Evolutionary conservation across 768 basidiomycete genomes (phyloP).

Genomic region (Mycena pura): DNA sequence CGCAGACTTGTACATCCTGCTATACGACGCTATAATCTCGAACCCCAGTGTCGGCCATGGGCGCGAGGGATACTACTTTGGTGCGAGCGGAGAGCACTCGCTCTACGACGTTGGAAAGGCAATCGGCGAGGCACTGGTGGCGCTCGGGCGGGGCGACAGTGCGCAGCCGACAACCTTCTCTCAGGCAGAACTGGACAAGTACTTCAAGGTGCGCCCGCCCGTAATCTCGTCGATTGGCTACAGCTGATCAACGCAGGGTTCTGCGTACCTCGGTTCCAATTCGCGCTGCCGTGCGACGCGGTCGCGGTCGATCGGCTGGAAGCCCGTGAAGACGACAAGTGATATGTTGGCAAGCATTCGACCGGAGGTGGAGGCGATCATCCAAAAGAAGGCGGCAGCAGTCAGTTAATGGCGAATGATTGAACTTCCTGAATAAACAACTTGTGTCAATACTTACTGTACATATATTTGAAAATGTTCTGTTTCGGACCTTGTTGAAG

Average conservation of each 20-base stretch:
- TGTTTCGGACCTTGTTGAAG: too few species aligned
- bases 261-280: constrained; percentile 31
- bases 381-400: not conserved
- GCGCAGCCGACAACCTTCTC: constrained; percentile 55
- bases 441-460: too few species aligned
- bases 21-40: constrained; percentile 47
- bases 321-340: constrained; percentile 24
- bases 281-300: constrained; percentile 30
- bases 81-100: constrained; percentile 55
- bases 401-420: too few species aligned
- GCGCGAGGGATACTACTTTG: constrained; percentile 61
- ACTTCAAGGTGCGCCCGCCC: constrained; percentile 42
- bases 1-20: constrained; percentile 48
- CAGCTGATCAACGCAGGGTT: constrained; percentile 2
- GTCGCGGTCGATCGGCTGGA: constrained; percentile 36
- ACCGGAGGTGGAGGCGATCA: constrained; percentile 13
- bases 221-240: not conserved
- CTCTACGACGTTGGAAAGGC: constrained; percentile 48
- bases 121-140: constrained; percentile 46
- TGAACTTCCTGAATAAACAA: too few species aligned
- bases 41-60: constrained; percentile 47
- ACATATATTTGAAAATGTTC: too few species aligned
- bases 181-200: constrained; percentile 51
- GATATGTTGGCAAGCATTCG: constrained; percentile 29
- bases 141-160: constrained; percentile 42